These are phyloP conservation scores for Alternaria triticimaculans DNA, from an alignment of 2,329 filamentous ascomycete genomes.

Conservation along the genomic window DNA sequence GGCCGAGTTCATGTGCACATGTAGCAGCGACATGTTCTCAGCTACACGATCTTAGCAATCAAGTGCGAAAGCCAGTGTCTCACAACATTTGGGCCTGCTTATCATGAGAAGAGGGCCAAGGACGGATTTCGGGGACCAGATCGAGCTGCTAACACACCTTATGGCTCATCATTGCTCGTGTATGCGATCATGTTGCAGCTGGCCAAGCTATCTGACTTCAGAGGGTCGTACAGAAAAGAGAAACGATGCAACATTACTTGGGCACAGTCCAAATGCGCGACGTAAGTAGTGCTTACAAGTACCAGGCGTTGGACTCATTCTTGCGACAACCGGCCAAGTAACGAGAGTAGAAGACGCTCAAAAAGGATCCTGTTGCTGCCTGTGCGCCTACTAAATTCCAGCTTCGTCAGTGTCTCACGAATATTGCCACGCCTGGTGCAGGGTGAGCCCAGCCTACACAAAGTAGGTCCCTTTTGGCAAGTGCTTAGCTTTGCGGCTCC, in stretches of 20 bases:
- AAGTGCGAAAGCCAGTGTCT: neutral
- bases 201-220: neutral
- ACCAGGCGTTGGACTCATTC: neutral
- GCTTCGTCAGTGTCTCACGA: neutral
- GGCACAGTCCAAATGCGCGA: neutral
- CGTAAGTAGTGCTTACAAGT: neutral
- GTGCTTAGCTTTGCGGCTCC: neutral
- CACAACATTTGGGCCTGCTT: neutral
- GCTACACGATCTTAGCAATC: neutral
- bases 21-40: neutral
- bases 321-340: neutral
- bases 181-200: neutral
- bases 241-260: neutral
- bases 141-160: neutral
- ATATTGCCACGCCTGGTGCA: neutral
- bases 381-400: neutral
- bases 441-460: neutral
- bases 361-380: neutral
- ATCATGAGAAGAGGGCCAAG: neutral
- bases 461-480: neutral
- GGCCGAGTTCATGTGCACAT: neutral
- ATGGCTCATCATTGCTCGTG: slow-evolving; percentile 1
- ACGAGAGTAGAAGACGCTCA: neutral
- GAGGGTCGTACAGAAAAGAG: neutral
- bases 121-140: slow-evolving; percentile 7